Base-by-base conservation (phyloP, 2,329 filamentous ascomycete genomes). In the Penicillium sp. region DNA sequence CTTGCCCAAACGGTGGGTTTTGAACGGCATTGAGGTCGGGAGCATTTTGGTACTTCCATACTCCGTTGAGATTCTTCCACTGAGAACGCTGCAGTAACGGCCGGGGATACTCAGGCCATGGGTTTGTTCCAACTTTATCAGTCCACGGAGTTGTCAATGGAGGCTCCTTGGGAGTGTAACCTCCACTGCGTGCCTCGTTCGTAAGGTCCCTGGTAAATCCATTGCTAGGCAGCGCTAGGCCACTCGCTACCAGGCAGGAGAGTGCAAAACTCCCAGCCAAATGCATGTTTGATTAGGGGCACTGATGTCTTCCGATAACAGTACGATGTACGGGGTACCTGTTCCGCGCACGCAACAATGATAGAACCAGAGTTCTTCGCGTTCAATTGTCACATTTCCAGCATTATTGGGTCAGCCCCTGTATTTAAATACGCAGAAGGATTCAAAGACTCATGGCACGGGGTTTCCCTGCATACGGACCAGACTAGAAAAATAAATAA, bases 21-120 rank as follows among this genome's bases (percentile, higher is more conserved):
- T 73, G 61, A 19, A 77, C 61, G 6, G 74, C 77, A 35, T 70
- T 65, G 6, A 74, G 61, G 32, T 67, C 65, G 0, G 68, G 64
- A 0, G 76, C 77, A 60, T 70, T 73, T 32, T 70, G 67, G 53
- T 78, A 79, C 36, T 70, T 71, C 78, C 77, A 80, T 2, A 79
- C 68, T 1, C 78, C 78, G 44, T 80, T 80, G 35, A 80, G 66
- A 34, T 75, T 79, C 62, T 77, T 71, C 78, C 78, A 80, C n/a
- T 74, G 59, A n/a, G 73, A 62, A 2, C 78, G 72, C 50, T 77
- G 67, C 36, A 79, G 63, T 51, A 76, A 76, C 6, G 78, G 78
- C 27, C 78, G 69, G 9, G 78, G 78, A 58, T 80, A 79, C 51
- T 79, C 77, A 7, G 77, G 76, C 78, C 78, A 80, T 0, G 78